Evolutionary conservation across 192 early-diverging fungal genomes (phyloP).

Genomic region (Thamnidium elegans): DNA sequence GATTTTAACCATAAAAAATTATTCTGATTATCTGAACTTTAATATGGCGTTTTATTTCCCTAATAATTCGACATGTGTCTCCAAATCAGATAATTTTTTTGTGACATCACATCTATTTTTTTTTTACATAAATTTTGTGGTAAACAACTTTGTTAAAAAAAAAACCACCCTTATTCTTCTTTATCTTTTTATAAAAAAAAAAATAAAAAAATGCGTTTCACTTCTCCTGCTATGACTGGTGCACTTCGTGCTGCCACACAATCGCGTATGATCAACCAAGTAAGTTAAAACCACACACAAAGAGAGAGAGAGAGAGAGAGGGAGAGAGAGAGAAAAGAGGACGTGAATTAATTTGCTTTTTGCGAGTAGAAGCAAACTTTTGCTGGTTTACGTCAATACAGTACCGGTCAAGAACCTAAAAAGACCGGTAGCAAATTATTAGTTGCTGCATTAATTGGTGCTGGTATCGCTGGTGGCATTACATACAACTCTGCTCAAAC

Average conservation of each 20-base stretch:
- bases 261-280: constrained; percentile 1
- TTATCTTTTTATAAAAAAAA: constrained; percentile 3
- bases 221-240: constrained; percentile 8
- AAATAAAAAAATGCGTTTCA: constrained; percentile 13
- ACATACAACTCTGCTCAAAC: constrained; percentile 12
- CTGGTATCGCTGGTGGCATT: constrained; percentile 23
- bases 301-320: too few relatives aligned
- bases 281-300: background rate
- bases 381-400: background rate
- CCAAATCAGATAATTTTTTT: too few relatives aligned
- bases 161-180: background rate
- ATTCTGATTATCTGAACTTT: too few relatives aligned
- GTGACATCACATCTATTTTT: too few relatives aligned
- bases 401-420: constrained; percentile 3
- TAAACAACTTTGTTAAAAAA: too few relatives aligned
- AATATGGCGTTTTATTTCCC: too few relatives aligned
- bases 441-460: constrained; percentile 16
- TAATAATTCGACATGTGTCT: too few relatives aligned
- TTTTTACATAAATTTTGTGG: too few relatives aligned
- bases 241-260: background rate
- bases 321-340: too few relatives aligned
- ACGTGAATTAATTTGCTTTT: too few relatives aligned
- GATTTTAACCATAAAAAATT: too few relatives aligned
- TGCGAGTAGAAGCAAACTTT: too few relatives aligned
- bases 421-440: constrained; percentile 5